Percentiles rank a stretch among this genome's conserved stretches.
Evolutionary conservation across 257 asterid genomes (phyloP).

Genomic region (Gentiana dahurica): DNA sequence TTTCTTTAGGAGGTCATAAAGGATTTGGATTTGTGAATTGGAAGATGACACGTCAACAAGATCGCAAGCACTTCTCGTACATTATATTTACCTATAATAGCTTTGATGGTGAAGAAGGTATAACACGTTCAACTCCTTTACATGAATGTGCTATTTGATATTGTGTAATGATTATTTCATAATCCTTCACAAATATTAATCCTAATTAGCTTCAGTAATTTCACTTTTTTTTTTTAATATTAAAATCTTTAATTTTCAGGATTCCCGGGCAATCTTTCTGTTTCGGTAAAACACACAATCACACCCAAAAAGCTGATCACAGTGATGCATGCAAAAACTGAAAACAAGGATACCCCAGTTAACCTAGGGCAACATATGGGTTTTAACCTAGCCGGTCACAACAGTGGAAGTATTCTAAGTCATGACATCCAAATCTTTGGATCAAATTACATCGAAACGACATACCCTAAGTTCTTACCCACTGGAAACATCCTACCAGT

Average conservation of each 20-base stretch:
- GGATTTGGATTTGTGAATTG: constrained; percentile 14
- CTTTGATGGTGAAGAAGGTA: constrained; percentile 24
- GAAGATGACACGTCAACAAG: constrained; percentile 10
- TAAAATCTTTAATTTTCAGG: constrained; percentile 7
- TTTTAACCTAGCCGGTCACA: constrained; percentile 21
- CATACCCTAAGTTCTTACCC: constrained; percentile 5
- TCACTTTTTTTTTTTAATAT: neutral
- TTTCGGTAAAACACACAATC: constrained; percentile 10
- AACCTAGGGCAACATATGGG: constrained; percentile 20
- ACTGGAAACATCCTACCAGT: constrained; percentile 10
- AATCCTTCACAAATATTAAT: neutral
- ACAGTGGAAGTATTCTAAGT: constrained; percentile 14
- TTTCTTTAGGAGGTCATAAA: constrained; percentile 6
- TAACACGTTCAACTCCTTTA: neutral
- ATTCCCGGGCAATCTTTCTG: constrained; percentile 19
- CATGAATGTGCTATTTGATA: neutral
- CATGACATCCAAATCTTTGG: constrained; percentile 17
- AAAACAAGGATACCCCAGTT: constrained; percentile 22
- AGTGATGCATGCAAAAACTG: constrained; percentile 13
- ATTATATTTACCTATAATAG: constrained; percentile 15
- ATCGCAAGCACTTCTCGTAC: constrained; percentile 2
- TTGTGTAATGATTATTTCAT: neutral
- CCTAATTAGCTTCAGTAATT: neutral
- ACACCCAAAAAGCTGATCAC: constrained; percentile 8
- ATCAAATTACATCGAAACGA: constrained; percentile 8